Base-by-base conservation (phyloP, 495 filamentous ascomycete species). In the Sphaerosporella brunnea region DNA sequence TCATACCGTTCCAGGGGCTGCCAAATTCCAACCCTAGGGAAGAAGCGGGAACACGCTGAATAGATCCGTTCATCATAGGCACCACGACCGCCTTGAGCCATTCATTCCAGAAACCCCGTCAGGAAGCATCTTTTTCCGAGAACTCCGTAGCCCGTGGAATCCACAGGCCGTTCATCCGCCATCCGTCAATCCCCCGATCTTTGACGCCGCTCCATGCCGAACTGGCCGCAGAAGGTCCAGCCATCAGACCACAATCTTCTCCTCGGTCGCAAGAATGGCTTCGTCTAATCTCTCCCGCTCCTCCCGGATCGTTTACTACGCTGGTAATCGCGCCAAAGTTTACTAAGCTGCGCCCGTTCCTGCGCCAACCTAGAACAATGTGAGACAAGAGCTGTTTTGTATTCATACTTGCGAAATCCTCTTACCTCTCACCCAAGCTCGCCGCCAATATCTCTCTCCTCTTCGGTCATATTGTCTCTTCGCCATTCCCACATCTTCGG, bases 81-180 rank as follows among this genome's bases (percentile, higher is more conserved):
- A 94, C 85, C 23, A 86, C 71, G 16, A 97, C 72, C 7, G 87
- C 90, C 63, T 82, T 77, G 34, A 97, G 70, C 90, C 90, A 97
- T 60, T 97, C 90, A 62, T 97, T 97, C 90, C 90, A 96, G 66
- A 97, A 97, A 45, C 75, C 79, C 40, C 85, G 84, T 68, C 88
- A 72, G 45, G 73, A 79, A 23, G 68, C 68, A 60, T 97, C 88
- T 46, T 85, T 75, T 26, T 90, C 90, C 47, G 96, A 72, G 46
- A 97, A 80, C 42, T 90, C 90, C 60, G 88, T 96, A 4, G 88
- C 83, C 49, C 90, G 74, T 46, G 90, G 90, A 37, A 87, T 87
- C 90, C 90, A 97, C 47, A 97, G 79, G 4, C 90, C 90, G 32
- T 85, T 95, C 56, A n/a, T n/a, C 94, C 90, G 15, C 88, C 87